Conservation (phyloP, 1,284 basidiomycete genomes). For the Grifola frondosa region DNA sequence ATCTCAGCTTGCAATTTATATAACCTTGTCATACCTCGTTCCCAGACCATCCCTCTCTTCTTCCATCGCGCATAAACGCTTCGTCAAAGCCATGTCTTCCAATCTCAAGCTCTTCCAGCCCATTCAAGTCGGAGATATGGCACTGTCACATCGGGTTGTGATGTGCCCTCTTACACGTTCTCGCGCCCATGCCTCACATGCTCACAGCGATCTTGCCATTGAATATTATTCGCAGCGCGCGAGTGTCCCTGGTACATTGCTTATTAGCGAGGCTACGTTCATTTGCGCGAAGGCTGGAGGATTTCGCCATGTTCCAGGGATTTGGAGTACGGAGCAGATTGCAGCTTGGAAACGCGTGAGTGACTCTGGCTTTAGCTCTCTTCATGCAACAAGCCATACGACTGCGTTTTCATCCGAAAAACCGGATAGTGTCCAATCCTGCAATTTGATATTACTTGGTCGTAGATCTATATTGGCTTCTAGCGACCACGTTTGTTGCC, state of each 20-base stretch:
- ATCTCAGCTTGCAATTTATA: no score
- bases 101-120: no score
- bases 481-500: no score
- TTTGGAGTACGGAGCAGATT: constrained; percentile 45
- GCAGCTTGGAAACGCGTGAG: constrained; percentile 45
- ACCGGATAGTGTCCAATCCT: no score
- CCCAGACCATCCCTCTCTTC: no score
- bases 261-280: constrained; percentile 49
- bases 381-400: not conserved
- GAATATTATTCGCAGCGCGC: constrained; percentile 51
- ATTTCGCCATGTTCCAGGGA: constrained; percentile 37
- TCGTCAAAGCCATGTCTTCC: no score
- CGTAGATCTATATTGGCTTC: no score
- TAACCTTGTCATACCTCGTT: no score
- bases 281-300: constrained; percentile 41
- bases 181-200: constrained; percentile 29
- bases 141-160: constrained; percentile 44
- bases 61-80: no score
- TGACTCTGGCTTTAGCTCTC: not conserved
- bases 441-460: no score
- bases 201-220: constrained; percentile 29
- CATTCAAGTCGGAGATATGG: constrained; percentile 39
- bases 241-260: constrained; percentile 41
- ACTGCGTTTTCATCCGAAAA: no score
- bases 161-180: constrained; percentile 46